Evolutionary conservation across 73 alveolate species (phyloP).

Genomic region (Halteria grandinella): DNA sequence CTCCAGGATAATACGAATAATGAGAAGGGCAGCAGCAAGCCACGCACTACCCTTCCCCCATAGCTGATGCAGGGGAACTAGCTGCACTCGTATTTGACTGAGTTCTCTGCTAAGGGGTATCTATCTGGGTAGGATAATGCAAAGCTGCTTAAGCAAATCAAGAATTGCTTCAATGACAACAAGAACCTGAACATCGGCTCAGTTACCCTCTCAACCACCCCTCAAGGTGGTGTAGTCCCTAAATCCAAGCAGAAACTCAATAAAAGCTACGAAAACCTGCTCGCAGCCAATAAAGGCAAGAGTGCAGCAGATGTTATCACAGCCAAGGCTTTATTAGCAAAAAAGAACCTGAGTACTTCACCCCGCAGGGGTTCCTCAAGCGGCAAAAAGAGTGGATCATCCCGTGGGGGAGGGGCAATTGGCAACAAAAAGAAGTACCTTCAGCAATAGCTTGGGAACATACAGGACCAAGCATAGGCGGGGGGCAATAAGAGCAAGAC

Average conservation of each 20-base stretch:
- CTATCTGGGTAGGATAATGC: conserved; percentile 17
- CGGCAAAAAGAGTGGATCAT: conserved; percentile 22
- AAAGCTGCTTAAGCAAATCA: conserved; percentile 40
- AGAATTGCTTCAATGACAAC: conserved; percentile 52
- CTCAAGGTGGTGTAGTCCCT: neutral
- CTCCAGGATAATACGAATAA: neutral
- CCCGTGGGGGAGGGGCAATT: neutral
- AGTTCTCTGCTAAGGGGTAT: conserved; percentile 18
- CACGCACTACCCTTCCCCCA: too few species aligned
- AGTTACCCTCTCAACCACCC: conserved; percentile 19
- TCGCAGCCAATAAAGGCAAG: conserved; percentile 13
- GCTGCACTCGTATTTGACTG: neutral
- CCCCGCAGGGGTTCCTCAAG: conserved; percentile 42
- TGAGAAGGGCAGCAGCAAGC: conserved; percentile 24
- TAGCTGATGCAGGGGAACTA: neutral
- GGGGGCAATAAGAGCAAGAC: conserved; percentile 7
- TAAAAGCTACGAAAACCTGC: conserved; percentile 39
- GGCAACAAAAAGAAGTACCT: neutral
- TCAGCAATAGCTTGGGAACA: neutral
- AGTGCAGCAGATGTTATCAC: neutral
- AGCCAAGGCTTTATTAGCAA: neutral
- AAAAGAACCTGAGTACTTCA: conserved; percentile 27
- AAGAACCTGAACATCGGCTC: conserved; percentile 24
- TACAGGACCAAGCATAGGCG: neutral
- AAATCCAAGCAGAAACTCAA: conserved; percentile 26